Conservation (phyloP, 2,329 filamentous ascomycete genomes). For the Leptographium galeiforme region DNA sequence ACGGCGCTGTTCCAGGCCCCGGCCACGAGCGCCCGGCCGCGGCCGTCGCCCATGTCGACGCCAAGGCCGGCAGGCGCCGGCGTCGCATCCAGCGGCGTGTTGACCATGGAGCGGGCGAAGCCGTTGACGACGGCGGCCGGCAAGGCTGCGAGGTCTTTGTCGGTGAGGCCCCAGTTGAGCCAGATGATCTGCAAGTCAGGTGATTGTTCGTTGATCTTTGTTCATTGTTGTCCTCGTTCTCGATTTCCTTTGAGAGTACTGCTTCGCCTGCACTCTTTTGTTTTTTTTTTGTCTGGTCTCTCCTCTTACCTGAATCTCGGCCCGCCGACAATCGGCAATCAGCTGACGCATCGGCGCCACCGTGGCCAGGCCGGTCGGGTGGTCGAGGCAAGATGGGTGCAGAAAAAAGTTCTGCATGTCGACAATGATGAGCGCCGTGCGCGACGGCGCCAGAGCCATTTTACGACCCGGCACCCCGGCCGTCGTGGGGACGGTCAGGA, state of each 20-base stretch:
- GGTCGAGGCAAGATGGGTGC: conserved; percentile 24
- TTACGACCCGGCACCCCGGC: conserved; percentile 32
- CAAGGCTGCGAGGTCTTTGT: conserved; percentile 34
- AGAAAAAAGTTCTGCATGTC: conserved; percentile 47
- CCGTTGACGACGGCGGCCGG: conserved; percentile 33
- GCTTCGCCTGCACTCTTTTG: too few species aligned
- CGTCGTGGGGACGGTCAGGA: conserved; percentile 22
- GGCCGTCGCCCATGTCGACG: conserved; percentile 28
- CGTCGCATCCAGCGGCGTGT: not conserved
- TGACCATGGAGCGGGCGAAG: conserved; percentile 29
- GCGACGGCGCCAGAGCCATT: conserved; percentile 35
- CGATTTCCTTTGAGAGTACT: too few species aligned
- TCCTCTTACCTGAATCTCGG: conserved; percentile 28
- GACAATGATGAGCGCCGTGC: conserved; percentile 19
- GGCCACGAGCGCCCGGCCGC: conserved; percentile 33
- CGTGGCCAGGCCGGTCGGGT: conserved; percentile 26
- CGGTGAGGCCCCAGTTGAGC: conserved; percentile 44
- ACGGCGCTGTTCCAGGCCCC: conserved; percentile 44
- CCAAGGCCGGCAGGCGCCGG: conserved; percentile 24
- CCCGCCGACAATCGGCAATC: conserved; percentile 30
- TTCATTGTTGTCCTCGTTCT: not conserved
- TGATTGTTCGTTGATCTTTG: not conserved
- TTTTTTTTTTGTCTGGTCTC: too few species aligned
- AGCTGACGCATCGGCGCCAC: conserved; percentile 25
- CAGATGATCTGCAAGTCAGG: conserved; percentile 12